Conservation (phyloP, 75 land plant species). For the Picea sitchensis region DNA sequence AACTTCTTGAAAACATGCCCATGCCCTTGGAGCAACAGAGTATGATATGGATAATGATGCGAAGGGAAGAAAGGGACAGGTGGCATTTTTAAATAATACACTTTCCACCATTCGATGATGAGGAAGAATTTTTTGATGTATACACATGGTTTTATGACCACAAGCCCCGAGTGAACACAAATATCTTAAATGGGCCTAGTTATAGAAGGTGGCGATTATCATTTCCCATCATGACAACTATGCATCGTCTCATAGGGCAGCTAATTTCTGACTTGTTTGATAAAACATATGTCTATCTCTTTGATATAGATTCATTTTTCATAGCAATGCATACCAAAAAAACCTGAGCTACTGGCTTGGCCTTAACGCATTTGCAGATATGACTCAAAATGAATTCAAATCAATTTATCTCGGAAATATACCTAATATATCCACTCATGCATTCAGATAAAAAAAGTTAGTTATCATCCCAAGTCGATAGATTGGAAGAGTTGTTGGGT, state of each 20-base stretch:
- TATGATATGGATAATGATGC: slow-evolving; percentile 99
- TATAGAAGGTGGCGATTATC: slow-evolving; percentile 94
- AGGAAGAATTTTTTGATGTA: slow-evolving; percentile 95
- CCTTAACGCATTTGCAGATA: too few relatives aligned
- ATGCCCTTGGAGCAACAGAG: too few relatives aligned
- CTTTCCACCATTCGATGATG: slow-evolving; percentile 99
- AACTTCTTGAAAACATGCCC: too few relatives aligned
- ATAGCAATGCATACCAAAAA: too few relatives aligned
- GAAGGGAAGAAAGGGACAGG: slow-evolving; percentile 91
- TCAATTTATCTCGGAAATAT: too few relatives aligned
- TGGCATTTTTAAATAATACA: slow-evolving; percentile 94
- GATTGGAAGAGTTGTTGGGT: too few relatives aligned
- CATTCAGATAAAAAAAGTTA: too few relatives aligned
- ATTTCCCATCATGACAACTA: slow-evolving; percentile 93
- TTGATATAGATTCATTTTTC: slow-evolving; percentile 97
- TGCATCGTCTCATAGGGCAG: slow-evolving; percentile 91
- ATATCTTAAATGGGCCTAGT: slow-evolving; percentile 91
- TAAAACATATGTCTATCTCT: slow-evolving; percentile 89
- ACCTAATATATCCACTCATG: too few relatives aligned
- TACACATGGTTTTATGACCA: slow-evolving; percentile 96
- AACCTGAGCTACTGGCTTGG: too few relatives aligned
- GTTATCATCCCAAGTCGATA: too few relatives aligned
- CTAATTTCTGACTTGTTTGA: slow-evolving; percentile 88
- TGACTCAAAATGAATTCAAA: too few relatives aligned
- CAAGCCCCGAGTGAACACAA: slow-evolving; percentile 92